phyloP scores from a whole-genome alignment of 805 yeast species.

The Candida nitratophila region DNA sequence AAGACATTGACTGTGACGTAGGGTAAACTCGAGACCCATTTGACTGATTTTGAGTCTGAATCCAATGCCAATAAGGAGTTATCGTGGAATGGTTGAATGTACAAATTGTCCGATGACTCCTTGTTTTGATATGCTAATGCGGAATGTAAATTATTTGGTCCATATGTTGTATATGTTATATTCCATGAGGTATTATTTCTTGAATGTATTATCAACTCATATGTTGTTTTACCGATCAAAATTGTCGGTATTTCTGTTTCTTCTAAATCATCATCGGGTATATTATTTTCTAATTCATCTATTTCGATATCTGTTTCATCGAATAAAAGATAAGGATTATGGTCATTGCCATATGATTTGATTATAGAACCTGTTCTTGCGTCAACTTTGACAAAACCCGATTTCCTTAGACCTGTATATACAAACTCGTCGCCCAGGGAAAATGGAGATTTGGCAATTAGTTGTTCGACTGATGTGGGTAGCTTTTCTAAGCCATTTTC shows the following conservation, averaged over 20 bases:
- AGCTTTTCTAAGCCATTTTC: constrained; percentile 70
- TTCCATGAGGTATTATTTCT: constrained; percentile 70
- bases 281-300: constrained; percentile 5
- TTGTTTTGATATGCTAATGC: constrained; percentile 41
- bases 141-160: constrained; percentile 76
- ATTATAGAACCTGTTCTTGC: constrained; percentile 67
- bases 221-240: constrained; percentile 64
- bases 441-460: constrained; percentile 82
- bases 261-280: constrained; percentile 3
- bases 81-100: constrained; percentile 81
- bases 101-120: constrained; percentile 62
- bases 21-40: constrained; percentile 74
- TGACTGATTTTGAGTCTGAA: constrained; percentile 57
- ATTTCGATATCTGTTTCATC: constrained; percentile 13
- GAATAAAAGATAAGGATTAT: not conserved
- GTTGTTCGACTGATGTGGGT: constrained; percentile 71
- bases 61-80: constrained; percentile 72
- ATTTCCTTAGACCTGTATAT: constrained; percentile 77
- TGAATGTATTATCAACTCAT: constrained; percentile 71
- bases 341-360: constrained; percentile 48
- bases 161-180: constrained; percentile 84
- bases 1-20: constrained; percentile 70
- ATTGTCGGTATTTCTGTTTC: constrained; percentile 26
- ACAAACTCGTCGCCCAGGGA: constrained; percentile 74
- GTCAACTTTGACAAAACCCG: constrained; percentile 71